phyloP scores from a whole-genome alignment of 1,139 yeast genomes.

The Groenewaldozyma sp. region DNA sequence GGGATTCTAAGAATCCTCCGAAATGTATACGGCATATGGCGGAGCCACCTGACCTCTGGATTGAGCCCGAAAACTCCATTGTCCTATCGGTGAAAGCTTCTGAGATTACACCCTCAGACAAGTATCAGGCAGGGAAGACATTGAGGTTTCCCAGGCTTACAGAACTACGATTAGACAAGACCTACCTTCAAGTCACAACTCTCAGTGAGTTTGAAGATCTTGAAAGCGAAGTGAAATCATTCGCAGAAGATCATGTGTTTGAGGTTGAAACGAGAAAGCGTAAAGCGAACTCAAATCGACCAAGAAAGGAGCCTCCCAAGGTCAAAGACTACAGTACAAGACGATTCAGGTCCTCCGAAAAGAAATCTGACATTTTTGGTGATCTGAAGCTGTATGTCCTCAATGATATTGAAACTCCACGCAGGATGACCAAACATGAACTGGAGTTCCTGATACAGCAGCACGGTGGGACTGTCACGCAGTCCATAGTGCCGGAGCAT shows the following conservation, averaged over 20 bases:
- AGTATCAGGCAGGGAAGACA: slow-evolving; percentile 60
- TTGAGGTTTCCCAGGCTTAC: slow-evolving; percentile 71
- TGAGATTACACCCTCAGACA: slow-evolving; percentile 45
- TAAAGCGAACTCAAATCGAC: slow-evolving; percentile 1
- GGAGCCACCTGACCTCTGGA: slow-evolving; percentile 64
- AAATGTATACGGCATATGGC: slow-evolving; percentile 48
- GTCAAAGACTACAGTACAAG: slow-evolving; percentile 8
- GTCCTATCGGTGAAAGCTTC: slow-evolving; percentile 84
- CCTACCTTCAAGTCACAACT: slow-evolving; percentile 51
- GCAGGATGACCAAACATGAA: slow-evolving; percentile 15
- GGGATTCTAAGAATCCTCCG: slow-evolving; percentile 30
- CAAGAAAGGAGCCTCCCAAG: slow-evolving; percentile 4
- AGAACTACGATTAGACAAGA: slow-evolving; percentile 53
- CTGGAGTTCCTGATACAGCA: slow-evolving; percentile 20
- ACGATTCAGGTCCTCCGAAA: slow-evolving; percentile 8
- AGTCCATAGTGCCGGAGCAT: slow-evolving; percentile 10
- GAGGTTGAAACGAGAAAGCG: slow-evolving; percentile 10
- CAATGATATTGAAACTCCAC: slow-evolving; percentile 21
- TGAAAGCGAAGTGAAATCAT: slow-evolving; percentile 13
- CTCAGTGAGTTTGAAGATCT: slow-evolving; percentile 37
- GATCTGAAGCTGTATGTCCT: slow-evolving; percentile 20
- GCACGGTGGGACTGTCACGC: slow-evolving; percentile 26
- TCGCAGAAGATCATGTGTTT: slow-evolving; percentile 8
- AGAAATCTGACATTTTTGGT: slow-evolving; percentile 15
- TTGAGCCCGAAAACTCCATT: slow-evolving; percentile 64